Evolutionary conservation across 1,284 basidiomycete species (phyloP).

Genomic region (Sanghuangporus sanghuang): DNA sequence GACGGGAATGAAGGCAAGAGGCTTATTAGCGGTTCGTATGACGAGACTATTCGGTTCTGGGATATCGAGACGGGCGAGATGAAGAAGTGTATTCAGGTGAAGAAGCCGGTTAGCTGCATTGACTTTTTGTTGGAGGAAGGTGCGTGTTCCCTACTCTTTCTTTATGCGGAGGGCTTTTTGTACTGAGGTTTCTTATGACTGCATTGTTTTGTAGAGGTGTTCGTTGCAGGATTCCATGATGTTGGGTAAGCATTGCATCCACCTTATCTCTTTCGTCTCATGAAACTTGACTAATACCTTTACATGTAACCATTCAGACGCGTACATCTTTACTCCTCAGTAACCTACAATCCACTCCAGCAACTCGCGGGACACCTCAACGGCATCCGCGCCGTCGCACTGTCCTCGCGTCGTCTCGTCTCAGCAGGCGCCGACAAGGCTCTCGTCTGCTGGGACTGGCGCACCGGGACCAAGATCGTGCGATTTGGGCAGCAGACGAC

Average conservation of each 20-base stretch:
- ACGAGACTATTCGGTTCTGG: slow-evolving; percentile 89
- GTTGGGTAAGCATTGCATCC: slow-evolving; percentile 56
- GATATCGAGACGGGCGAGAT: slow-evolving; percentile 76
- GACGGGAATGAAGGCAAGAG: slow-evolving; percentile 44
- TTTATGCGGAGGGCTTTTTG: too few species aligned
- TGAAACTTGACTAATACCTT: background rate
- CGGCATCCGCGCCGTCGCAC: slow-evolving; percentile 81
- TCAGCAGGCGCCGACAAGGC: slow-evolving; percentile 87
- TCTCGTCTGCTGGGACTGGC: slow-evolving; percentile 90
- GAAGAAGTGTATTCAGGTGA: slow-evolving; percentile 75
- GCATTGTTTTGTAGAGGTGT: slow-evolving; percentile 51
- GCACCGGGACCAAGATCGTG: slow-evolving; percentile 80
- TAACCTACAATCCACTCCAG: slow-evolving; percentile 76
- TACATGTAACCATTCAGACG: slow-evolving; percentile 39
- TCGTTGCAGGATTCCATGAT: slow-evolving; percentile 90
- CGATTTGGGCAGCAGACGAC: slow-evolving; percentile 92
- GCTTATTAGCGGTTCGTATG: slow-evolving; percentile 85
- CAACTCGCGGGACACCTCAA: slow-evolving; percentile 82
- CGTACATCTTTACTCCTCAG: slow-evolving; percentile 75
- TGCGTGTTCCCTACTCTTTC: too few species aligned
- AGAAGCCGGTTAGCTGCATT: slow-evolving; percentile 86
- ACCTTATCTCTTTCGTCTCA: background rate
- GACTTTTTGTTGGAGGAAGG: slow-evolving; percentile 82
- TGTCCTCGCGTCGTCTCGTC: slow-evolving; percentile 80
- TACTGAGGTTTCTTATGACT: slow-evolving; percentile 9